Base-by-base conservation (phyloP, 176 grass and related monocot genomes). In the Avena sativa region DNA sequence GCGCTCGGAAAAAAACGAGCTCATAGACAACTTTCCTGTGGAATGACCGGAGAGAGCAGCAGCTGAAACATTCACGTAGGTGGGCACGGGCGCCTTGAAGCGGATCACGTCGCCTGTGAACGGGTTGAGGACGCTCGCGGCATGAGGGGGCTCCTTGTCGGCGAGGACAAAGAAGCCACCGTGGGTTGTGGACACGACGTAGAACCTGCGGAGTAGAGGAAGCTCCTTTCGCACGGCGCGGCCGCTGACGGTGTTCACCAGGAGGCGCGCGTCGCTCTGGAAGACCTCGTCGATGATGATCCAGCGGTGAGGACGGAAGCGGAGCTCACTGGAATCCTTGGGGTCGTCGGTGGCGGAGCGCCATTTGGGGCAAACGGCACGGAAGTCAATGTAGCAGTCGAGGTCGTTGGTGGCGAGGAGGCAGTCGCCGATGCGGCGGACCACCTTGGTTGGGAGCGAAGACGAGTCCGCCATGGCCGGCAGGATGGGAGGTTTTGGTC, bases 271-370 rank as follows among this genome's bases (percentile, higher is more conserved):
- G 30, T 13, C 76, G 0, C 3, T 15, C 17, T 57, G 76, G 26
- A 66, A 66, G 26, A 57, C 57, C 17, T 36, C 20, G 15, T 60
- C 55, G 5, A 61, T 4, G 17, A 79, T 8, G 17, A 79, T n/a
- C 76, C 76, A 79, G 15, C 25, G 49, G 51, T 2, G 17, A 8
- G 74, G 74, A 3, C 11, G 74, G 74, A 76, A 76, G 74, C 74
- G 72, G 46, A 23, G 72, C 12, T 75, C 21, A 14, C 50, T 16
- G 3, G 28, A 9, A 52, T 52, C 5, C 23, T 50, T 34, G 74
- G 51, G 51, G 74, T 77, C 26, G 2, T 28, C 50, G 5, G 47
- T 52, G 46, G 46, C n/a, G 50, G 26, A 55, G 51, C 51, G 74
- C 74, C 51, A 77, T 3, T 4, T 55, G 26, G 16, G 14, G 23